These are phyloP conservation scores for Epichloe gansuensis DNA, from an alignment of 2,329 filamentous ascomycete species.

Conservation along the genomic window DNA sequence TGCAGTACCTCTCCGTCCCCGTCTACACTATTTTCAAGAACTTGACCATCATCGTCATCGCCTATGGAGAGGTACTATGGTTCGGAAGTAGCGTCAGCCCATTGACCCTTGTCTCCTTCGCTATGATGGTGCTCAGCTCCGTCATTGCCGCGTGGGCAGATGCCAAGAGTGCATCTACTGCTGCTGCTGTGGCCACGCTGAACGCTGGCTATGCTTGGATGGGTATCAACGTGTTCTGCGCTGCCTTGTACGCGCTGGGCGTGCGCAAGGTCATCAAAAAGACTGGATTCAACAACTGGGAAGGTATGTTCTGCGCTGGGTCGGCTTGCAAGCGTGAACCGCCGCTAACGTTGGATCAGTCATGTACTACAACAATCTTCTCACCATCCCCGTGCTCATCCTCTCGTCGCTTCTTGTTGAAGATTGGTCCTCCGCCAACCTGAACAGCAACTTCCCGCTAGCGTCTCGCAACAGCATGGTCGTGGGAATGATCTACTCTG, in stretches of 20 bases:
- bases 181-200: conserved; percentile 68
- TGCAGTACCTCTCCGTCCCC: conserved; percentile 92
- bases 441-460: conserved; percentile 74
- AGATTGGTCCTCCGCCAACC: conserved; percentile 81
- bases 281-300: conserved; percentile 99
- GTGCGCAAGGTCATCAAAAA: conserved; percentile 99
- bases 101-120: conserved; percentile 84
- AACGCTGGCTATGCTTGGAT: conserved; percentile 98
- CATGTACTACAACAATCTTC: conserved; percentile 99
- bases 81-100: conserved; percentile 90
- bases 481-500: conserved; percentile 85
- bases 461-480: conserved; percentile 68
- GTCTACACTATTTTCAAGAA: conserved; percentile 99
- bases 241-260: conserved; percentile 72
- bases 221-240: conserved; percentile 91
- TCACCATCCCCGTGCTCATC: conserved; percentile 86
- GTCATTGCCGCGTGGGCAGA: conserved; percentile 95
- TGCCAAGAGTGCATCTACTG: conserved; percentile 52
- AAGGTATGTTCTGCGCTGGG: conserved; percentile 50
- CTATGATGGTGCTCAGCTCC: conserved; percentile 90
- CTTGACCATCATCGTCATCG: conserved; percentile 94
- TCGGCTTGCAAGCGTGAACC: neutral
- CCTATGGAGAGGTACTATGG: conserved; percentile 96
- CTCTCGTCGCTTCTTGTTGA: conserved; percentile 70
- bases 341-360: conserved; percentile 41